Evolutionary conservation across 441 rosid genomes (phyloP).

Genomic region (Adansonia rubrostipa): DNA sequence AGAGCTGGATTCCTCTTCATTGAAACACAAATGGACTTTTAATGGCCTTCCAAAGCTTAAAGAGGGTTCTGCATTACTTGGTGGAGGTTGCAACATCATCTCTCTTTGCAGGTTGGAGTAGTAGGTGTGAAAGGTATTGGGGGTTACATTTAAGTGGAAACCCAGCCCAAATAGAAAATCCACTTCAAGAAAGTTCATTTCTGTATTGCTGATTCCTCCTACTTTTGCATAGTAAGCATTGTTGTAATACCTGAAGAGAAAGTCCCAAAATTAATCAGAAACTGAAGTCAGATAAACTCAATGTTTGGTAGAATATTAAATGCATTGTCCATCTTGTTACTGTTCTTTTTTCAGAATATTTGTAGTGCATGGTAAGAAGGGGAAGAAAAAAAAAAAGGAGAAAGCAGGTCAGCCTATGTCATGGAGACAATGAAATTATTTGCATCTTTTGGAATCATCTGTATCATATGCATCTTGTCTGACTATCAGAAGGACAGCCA

Average conservation of each 20-base stretch:
- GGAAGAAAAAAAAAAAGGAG: not conserved
- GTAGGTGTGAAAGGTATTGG: conserved; percentile 71
- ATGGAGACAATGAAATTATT: not conserved
- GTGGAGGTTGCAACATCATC: conserved; percentile 55
- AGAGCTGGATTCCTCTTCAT: conserved; percentile 62
- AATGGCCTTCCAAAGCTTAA: conserved; percentile 31
- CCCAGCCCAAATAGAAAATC: conserved; percentile 86
- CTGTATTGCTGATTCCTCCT: conserved; percentile 83
- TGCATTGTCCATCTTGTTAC: not conserved
- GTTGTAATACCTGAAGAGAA: conserved; percentile 65
- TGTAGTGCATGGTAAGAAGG: not conserved
- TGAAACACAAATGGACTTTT: conserved; percentile 50
- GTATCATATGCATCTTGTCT: not conserved
- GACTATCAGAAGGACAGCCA: not conserved
- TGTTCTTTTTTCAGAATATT: not conserved
- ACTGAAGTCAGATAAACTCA: not conserved
- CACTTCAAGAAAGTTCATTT: conserved; percentile 83
- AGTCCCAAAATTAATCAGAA: conserved; percentile 2
- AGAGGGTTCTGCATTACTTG: conserved; percentile 37
- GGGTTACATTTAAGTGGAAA: conserved; percentile 76
- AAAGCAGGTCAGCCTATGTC: not conserved
- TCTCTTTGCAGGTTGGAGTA: conserved; percentile 66
- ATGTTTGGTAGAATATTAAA: not conserved
- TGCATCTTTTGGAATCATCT: not conserved
- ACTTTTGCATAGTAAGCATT: conserved; percentile 90